Percentiles rank a stretch among this genome's conserved stretches.
These are phyloP conservation scores for Xylaria sp. DNA, from an alignment of 2,329 filamentous ascomycete species.

Conservation along the genomic window DNA sequence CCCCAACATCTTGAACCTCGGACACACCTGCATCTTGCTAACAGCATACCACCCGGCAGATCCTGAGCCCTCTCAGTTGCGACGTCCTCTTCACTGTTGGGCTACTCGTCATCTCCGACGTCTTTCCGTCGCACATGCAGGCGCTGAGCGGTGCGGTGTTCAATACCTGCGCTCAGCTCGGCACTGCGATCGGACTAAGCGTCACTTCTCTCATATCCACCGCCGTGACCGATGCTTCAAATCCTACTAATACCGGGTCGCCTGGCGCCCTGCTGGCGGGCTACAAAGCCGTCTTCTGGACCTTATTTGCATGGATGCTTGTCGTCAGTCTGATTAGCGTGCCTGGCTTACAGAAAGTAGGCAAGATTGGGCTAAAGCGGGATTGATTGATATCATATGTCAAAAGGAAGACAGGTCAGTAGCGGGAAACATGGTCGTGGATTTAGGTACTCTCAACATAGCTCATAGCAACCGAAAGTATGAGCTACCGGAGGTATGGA, in stretches of 20 bases:
- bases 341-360: constrained; percentile 6
- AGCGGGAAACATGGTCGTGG: too few relatives aligned
- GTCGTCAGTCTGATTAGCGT: constrained; percentile 4
- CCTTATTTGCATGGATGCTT: constrained; percentile 15
- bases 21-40: neutral
- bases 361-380: neutral
- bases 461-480: neutral
- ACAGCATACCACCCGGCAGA: neutral
- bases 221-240: constrained; percentile 18
- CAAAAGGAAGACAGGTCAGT: too few relatives aligned
- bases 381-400: neutral
- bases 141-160: constrained; percentile 28
- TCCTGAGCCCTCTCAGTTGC: constrained; percentile 53
- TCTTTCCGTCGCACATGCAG: constrained; percentile 29
- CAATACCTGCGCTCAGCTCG: constrained; percentile 33
- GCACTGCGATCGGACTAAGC: constrained; percentile 27
- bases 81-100: constrained; percentile 66
- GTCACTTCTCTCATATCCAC: constrained; percentile 24
- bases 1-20: neutral
- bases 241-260: constrained; percentile 10
- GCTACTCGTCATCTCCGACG: constrained; percentile 18
- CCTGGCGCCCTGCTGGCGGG: constrained; percentile 28
- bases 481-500: neutral
- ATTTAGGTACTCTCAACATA: neutral
- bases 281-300: constrained; percentile 32